Percentiles rank a stretch among this genome's conserved stretches.
These are phyloP conservation scores for Periconia macrospinosa DNA, from an alignment of 2,329 filamentous ascomycete genomes.

Conservation along the genomic window DNA sequence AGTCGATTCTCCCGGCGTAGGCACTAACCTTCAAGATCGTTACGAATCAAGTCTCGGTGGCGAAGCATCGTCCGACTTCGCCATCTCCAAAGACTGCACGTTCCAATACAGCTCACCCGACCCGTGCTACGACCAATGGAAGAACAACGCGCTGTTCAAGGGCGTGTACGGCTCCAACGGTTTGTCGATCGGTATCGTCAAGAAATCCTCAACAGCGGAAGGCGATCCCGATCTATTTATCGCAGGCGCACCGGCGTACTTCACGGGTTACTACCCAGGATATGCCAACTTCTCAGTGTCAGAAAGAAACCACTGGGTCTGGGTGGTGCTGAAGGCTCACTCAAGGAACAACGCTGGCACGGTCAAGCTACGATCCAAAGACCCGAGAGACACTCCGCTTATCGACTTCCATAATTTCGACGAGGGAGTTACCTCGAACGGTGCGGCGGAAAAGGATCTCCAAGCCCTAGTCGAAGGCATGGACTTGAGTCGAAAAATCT, in stretches of 20 bases:
- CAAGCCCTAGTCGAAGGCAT: conserved; percentile 60
- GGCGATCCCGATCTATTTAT: conserved; percentile 56
- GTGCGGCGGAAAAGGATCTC: conserved; percentile 58
- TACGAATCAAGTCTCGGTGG: conserved; percentile 56
- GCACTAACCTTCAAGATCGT: conserved; percentile 66
- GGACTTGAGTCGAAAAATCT: conserved; percentile 51
- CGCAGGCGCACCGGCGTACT: conserved; percentile 56
- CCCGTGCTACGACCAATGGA: conserved; percentile 50
- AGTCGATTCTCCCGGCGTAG: conserved; percentile 63
- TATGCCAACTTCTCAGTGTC: conserved; percentile 52
- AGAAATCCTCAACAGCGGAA: conserved; percentile 44
- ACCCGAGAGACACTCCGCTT: conserved; percentile 64
- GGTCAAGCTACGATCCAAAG: conserved; percentile 60
- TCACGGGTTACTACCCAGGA: conserved; percentile 58
- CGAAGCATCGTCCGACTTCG: conserved; percentile 49
- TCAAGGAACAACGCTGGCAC: conserved; percentile 63
- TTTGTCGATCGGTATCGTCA: conserved; percentile 52
- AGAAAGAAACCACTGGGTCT: conserved; percentile 51
- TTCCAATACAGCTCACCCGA: conserved; percentile 41
- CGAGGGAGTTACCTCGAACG: conserved; percentile 58
- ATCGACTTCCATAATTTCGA: conserved; percentile 47
- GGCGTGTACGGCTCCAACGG: conserved; percentile 56
- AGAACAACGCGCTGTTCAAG: conserved; percentile 36
- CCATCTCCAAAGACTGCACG: conserved; percentile 43
- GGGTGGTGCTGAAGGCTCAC: conserved; percentile 61